A percentile compares a stretch with the other conserved stretches of the same genome.
These are phyloP conservation scores for Collybiopsis confluens DNA, from an alignment of 768 basidiomycete species.

Conservation along the genomic window DNA sequence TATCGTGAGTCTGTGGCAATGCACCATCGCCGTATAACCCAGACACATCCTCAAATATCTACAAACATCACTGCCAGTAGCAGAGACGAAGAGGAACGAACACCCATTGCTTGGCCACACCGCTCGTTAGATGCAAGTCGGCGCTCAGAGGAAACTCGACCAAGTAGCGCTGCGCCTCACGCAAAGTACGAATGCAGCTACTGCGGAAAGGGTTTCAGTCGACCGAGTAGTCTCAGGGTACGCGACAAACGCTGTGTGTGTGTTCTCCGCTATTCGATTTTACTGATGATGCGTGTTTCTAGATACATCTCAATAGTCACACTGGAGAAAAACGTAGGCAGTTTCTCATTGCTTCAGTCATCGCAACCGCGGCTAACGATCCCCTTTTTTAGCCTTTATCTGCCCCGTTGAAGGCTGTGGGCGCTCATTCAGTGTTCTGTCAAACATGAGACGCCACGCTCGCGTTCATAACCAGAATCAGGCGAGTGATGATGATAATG, in stretches of 20 bases:
- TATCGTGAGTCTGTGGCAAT: not conserved
- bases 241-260: constrained; percentile 1
- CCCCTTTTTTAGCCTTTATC: constrained; percentile 50
- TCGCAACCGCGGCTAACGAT: constrained; percentile 9
- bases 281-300: constrained; percentile 12
- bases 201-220: constrained; percentile 78
- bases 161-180: constrained; percentile 20
- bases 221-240: constrained; percentile 81
- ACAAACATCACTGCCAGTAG: constrained; percentile 15
- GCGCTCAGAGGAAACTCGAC: not conserved
- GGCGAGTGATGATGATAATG: constrained; percentile 34
- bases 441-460: constrained; percentile 85
- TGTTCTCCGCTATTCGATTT: not conserved
- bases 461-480: constrained; percentile 52
- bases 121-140: not conserved
- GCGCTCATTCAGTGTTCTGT: constrained; percentile 80
- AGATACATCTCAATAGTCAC: constrained; percentile 85
- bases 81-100: constrained; percentile 31
- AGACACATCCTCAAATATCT: constrained; percentile 15
- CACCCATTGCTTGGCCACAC: constrained; percentile 18
- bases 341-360: not conserved
- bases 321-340: constrained; percentile 80
- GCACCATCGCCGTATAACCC: not conserved
- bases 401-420: constrained; percentile 75
- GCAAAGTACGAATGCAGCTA: constrained; percentile 73